Evolutionary conservation across 2,329 filamentous ascomycete genomes (phyloP).

Genomic region (Cytospora piceae): DNA sequence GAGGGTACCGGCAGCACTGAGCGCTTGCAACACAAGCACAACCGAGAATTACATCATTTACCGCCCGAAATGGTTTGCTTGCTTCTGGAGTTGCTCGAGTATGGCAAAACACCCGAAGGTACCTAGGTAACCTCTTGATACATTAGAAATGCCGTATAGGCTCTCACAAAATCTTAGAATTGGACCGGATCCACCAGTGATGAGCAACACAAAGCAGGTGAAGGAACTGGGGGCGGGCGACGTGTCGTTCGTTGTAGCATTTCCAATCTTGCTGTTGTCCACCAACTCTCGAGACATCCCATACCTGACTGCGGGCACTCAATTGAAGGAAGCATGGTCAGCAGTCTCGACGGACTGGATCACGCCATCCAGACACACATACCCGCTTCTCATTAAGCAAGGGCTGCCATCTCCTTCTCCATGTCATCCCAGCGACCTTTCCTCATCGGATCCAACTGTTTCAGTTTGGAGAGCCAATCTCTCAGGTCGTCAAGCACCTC

Average conservation of each 20-base stretch:
- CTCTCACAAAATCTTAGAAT: conserved; percentile 1
- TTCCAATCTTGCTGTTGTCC: background rate
- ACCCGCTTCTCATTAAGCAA: background rate
- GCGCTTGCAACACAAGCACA: conserved; percentile 3
- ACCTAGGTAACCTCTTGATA: background rate
- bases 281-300: background rate
- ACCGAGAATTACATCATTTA: conserved; percentile 12
- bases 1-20: conserved; percentile 5
- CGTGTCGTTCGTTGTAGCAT: background rate
- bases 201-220: background rate
- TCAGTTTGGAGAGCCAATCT: conserved; percentile 67
- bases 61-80: conserved; percentile 6
- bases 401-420: conserved; percentile 47
- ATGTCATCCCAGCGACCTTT: conserved; percentile 76
- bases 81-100: background rate
- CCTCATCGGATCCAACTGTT: conserved; percentile 73
- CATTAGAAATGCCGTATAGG: conserved; percentile 16
- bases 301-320: too few species aligned
- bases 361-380: too few species aligned
- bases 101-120: background rate
- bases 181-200: background rate
- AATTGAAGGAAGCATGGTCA: too few species aligned
- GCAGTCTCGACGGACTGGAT: too few species aligned
- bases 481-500: conserved; percentile 54
- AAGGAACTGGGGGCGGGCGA: background rate